These are phyloP conservation scores for Aspergillus biplanus DNA, from an alignment of 495 filamentous ascomycete species.

Conservation along the genomic window DNA sequence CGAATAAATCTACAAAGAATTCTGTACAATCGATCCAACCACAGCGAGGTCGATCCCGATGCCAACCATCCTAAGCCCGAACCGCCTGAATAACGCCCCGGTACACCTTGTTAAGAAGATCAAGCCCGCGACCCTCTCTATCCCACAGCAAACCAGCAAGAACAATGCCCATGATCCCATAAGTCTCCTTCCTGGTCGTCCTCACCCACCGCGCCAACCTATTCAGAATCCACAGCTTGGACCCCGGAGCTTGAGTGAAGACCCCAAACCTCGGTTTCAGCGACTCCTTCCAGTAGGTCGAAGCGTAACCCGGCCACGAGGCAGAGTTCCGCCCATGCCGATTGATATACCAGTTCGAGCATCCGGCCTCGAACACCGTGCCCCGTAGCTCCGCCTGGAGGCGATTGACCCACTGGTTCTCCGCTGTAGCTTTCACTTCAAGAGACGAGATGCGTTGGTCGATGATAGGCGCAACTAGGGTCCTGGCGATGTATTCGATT, in stretches of 20 bases:
- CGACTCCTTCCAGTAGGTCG: conserved; percentile 26
- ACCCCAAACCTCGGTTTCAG: conserved; percentile 24
- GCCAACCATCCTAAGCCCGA: too few species aligned
- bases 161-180: neutral
- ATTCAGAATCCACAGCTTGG: conserved; percentile 24
- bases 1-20: too few species aligned
- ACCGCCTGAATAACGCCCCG: too few species aligned
- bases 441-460: conserved; percentile 28
- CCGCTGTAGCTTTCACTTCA: conserved; percentile 47
- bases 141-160: too few species aligned
- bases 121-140: too few species aligned
- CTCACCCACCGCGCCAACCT: conserved; percentile 12
- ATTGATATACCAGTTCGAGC: conserved; percentile 56
- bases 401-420: conserved; percentile 47
- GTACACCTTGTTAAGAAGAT: too few species aligned
- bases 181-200: conserved; percentile 6
- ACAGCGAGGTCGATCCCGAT: too few species aligned
- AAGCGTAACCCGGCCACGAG: conserved; percentile 45
- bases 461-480: conserved; percentile 34
- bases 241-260: conserved; percentile 16
- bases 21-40: too few species aligned
- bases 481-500: conserved; percentile 38
- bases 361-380: conserved; percentile 53
- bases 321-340: conserved; percentile 55
- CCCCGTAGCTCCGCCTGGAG: conserved; percentile 50